These are phyloP conservation scores for Kalaharituber pfeilii DNA, from an alignment of 2,329 filamentous ascomycete genomes.

Conservation along the genomic window DNA sequence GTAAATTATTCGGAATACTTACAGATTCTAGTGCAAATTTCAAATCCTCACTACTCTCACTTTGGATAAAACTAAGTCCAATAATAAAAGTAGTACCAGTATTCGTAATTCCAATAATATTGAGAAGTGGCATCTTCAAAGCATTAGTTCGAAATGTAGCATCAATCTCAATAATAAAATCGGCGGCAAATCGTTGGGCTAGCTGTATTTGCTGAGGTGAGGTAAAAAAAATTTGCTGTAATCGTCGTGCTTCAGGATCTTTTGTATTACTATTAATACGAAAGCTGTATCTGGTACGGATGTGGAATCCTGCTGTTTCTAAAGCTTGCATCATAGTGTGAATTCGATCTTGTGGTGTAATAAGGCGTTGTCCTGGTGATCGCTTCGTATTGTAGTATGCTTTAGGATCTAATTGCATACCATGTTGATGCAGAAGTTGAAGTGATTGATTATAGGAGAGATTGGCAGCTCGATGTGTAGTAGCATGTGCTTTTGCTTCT, in stretches of 20 bases:
- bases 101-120: conserved; percentile 3
- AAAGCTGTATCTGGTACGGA: not conserved
- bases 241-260: not conserved
- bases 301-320: not conserved
- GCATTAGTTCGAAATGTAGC: conserved; percentile 1
- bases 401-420: not conserved
- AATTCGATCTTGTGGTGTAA: not conserved
- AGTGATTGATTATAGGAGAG: not conserved
- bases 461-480: not conserved
- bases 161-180: conserved; percentile 4
- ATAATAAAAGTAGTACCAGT: conserved; percentile 1
- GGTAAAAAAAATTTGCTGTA: conserved; percentile 3
- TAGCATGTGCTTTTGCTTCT: not conserved
- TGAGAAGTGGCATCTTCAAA: conserved; percentile 1
- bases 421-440: not conserved
- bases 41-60: not conserved
- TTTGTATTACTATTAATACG: not conserved
- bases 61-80: conserved; percentile 1
- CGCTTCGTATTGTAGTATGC: not conserved
- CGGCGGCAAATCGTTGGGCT: not conserved
- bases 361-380: not conserved
- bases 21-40: not conserved
- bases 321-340: not conserved
- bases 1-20: not conserved
- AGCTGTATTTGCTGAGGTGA: not conserved